phyloP scores from a whole-genome alignment of 768 basidiomycete species.

The Dioszegia aurantiaca region DNA sequence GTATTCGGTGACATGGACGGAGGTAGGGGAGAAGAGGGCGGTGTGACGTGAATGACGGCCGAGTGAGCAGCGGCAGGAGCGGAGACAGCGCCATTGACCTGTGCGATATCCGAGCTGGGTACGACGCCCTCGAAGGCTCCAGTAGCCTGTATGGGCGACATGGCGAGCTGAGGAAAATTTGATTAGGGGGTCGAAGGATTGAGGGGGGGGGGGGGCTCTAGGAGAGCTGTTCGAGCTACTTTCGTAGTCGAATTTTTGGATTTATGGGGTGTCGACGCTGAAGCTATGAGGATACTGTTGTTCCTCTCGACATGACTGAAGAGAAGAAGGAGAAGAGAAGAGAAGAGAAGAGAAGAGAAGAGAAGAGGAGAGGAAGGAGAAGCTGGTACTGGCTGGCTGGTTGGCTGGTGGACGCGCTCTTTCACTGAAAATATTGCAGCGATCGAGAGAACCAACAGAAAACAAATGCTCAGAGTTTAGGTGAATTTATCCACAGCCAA shows the following conservation, averaged over 20 bases:
- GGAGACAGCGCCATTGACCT: slow-evolving; percentile 26
- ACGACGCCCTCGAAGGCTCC: slow-evolving; percentile 32
- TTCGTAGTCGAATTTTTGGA: not conserved
- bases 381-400: not conserved
- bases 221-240: slow-evolving; percentile 7
- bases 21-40: slow-evolving; percentile 30
- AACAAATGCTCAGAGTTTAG: slow-evolving; percentile 3
- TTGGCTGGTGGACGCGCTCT: slow-evolving; percentile 11
- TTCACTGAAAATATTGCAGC: not conserved
- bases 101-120: slow-evolving; percentile 32
- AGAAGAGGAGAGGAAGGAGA: slow-evolving; percentile 3
- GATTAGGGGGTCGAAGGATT: too few species aligned
- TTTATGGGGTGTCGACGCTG: not conserved
- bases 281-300: not conserved
- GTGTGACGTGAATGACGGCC: slow-evolving; percentile 29
- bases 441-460: not conserved
- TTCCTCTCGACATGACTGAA: not conserved
- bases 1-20: slow-evolving; percentile 15
- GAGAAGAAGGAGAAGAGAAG: slow-evolving; percentile 14
- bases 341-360: slow-evolving; percentile 15
- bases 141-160: not conserved
- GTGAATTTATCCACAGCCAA: not conserved
- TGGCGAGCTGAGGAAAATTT: not conserved
- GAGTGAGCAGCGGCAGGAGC: slow-evolving; percentile 31
- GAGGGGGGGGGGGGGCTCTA: not conserved